Evolutionary conservation across 2,329 filamentous ascomycete genomes (phyloP).

Genomic region (Aureobasidium lini): DNA sequence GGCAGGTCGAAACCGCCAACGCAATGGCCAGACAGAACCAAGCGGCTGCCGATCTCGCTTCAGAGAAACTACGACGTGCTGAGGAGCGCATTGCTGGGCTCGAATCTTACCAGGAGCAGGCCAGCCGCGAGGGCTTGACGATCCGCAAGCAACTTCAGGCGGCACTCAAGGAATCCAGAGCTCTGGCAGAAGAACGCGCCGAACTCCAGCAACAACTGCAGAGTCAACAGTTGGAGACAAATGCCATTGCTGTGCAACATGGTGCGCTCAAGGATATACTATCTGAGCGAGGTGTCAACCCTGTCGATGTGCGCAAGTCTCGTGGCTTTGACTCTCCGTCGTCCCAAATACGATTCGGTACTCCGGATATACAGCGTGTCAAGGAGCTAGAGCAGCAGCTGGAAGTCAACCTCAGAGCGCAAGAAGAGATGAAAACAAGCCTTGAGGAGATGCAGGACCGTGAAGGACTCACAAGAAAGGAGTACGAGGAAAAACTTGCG

Average conservation of each 20-base stretch:
- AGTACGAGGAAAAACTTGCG: conserved; percentile 86
- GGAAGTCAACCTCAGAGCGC: conserved; percentile 64
- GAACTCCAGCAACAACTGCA: conserved; percentile 78
- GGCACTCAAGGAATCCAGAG: conserved; percentile 73
- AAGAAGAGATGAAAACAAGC: conserved; percentile 74
- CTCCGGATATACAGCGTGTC: conserved; percentile 70
- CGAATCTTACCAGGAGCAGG: conserved; percentile 95
- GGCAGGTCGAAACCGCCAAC: conserved; percentile 72
- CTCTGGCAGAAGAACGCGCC: conserved; percentile 69
- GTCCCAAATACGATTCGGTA: conserved; percentile 45
- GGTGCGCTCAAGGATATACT: conserved; percentile 89
- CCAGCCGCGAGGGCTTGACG: conserved; percentile 82
- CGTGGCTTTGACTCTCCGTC: conserved; percentile 63
- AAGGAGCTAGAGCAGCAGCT: conserved; percentile 86
- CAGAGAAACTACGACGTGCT: conserved; percentile 81
- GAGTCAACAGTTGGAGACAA: conserved; percentile 85
- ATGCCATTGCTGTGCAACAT: conserved; percentile 85
- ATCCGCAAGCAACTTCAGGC: conserved; percentile 86
- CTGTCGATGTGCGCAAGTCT: conserved; percentile 62
- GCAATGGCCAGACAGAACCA: conserved; percentile 80
- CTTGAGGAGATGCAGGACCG: conserved; percentile 73
- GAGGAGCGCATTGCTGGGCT: conserved; percentile 95
- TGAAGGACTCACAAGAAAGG: conserved; percentile 76
- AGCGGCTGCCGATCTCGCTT: conserved; percentile 74
- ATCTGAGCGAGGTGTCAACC: conserved; percentile 77